These are phyloP conservation scores for Platanthera zijinensis DNA, from an alignment of 106 monocot species.

Conservation along the genomic window DNA sequence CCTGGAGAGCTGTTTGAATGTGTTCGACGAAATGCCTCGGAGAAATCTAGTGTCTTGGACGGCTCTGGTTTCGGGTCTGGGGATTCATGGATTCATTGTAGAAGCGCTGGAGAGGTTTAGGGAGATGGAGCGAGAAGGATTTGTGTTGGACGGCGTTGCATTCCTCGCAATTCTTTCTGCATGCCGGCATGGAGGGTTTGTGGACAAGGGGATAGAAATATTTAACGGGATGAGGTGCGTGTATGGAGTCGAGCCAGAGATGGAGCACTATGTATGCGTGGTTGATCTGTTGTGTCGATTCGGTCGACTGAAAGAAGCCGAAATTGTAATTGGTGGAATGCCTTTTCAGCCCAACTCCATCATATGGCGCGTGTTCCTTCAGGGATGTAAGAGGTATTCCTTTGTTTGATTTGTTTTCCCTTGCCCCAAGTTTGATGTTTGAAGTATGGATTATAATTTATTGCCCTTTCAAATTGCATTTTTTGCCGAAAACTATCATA, in stretches of 20 bases:
- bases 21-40: slow-evolving; percentile 55
- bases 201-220: slow-evolving; percentile 52
- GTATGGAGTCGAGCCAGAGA: slow-evolving; percentile 50
- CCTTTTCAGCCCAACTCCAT: slow-evolving; percentile 54
- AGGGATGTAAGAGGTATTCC: slow-evolving; percentile 46
- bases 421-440: not conserved
- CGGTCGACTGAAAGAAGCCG: slow-evolving; percentile 66
- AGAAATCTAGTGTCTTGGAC: slow-evolving; percentile 79
- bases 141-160: slow-evolving; percentile 44
- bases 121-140: slow-evolving; percentile 52
- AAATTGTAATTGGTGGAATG: slow-evolving; percentile 53
- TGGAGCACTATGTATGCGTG: slow-evolving; percentile 57
- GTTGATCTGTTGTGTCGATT: slow-evolving; percentile 58
- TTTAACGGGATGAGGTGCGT: slow-evolving; percentile 42
- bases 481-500: not conserved
- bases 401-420: not conserved
- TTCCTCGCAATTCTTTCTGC: slow-evolving; percentile 55
- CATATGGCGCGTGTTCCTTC: slow-evolving; percentile 67
- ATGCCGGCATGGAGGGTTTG: slow-evolving; percentile 64
- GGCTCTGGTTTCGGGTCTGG: slow-evolving; percentile 52
- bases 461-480: not conserved
- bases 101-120: slow-evolving; percentile 46
- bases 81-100: slow-evolving; percentile 40
- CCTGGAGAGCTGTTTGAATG: slow-evolving; percentile 34
- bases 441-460: not conserved